These are phyloP conservation scores for Lasiosphaeria ovina DNA, from an alignment of 495 filamentous ascomycete genomes.

Conservation along the genomic window DNA sequence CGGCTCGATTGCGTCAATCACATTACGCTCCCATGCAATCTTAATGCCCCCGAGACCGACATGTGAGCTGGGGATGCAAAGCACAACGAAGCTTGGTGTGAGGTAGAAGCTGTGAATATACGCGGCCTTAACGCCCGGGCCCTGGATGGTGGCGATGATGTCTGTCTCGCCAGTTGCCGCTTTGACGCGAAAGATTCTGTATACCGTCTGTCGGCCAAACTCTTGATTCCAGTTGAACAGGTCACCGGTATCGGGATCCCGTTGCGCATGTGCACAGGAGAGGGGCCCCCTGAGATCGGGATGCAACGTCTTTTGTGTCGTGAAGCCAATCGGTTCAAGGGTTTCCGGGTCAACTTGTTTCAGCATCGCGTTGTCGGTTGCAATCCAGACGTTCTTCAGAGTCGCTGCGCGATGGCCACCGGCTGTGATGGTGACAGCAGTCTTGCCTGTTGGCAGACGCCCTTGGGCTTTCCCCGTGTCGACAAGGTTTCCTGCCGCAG, in stretches of 20 bases:
- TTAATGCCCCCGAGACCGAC: conserved; percentile 46
- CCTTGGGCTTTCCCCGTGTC: neutral
- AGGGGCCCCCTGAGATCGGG: conserved; percentile 62
- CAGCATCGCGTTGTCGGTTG: conserved; percentile 57
- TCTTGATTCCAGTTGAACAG: conserved; percentile 75
- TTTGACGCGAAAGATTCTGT: conserved; percentile 63
- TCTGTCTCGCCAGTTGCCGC: conserved; percentile 60
- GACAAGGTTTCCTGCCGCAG: conserved; percentile 33
- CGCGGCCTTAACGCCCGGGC: conserved; percentile 45
- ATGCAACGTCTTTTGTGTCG: conserved; percentile 57
- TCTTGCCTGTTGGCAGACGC: neutral
- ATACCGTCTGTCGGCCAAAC: conserved; percentile 37
- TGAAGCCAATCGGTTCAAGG: conserved; percentile 64
- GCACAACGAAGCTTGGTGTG: conserved; percentile 60
- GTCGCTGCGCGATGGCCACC: conserved; percentile 23
- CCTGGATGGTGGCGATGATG: conserved; percentile 65
- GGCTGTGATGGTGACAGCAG: neutral
- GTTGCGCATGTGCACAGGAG: conserved; percentile 64
- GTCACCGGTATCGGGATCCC: conserved; percentile 69
- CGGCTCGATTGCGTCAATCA: conserved; percentile 53
- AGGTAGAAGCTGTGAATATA: conserved; percentile 76
- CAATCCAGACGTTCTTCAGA: conserved; percentile 53
- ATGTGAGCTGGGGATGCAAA: conserved; percentile 60
- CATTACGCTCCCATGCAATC: conserved; percentile 57
- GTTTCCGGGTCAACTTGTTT: conserved; percentile 65